Evolutionary conservation across 176 grass and related monocot species (phyloP).

Genomic region (Tillandsia fasciculata): DNA sequence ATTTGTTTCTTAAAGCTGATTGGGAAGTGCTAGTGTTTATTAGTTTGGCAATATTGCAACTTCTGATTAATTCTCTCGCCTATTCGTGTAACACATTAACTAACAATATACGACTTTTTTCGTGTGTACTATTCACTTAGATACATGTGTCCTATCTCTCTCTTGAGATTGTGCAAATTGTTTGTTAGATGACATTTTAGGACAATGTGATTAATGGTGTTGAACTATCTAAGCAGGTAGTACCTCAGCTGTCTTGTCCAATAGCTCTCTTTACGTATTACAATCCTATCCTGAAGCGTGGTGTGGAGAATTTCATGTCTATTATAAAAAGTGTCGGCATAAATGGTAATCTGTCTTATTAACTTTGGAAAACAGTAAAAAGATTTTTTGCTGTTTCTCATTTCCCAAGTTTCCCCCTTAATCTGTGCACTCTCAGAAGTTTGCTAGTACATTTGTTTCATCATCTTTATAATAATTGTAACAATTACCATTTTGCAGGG

Average conservation of each 20-base stretch:
- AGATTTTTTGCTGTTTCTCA: too few species aligned
- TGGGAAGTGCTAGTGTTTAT: too few species aligned
- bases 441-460: background rate
- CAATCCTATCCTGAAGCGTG: conserved; percentile 91
- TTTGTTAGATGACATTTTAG: background rate
- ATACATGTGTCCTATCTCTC: too few species aligned
- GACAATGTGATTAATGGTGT: background rate
- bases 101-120: too few species aligned
- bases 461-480: background rate
- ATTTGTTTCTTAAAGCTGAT: too few species aligned
- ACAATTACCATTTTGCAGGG: conserved; percentile 33
- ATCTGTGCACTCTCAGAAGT: background rate
- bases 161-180: background rate
- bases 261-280: conserved; percentile 93
- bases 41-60: too few species aligned
- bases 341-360: conserved; percentile 44
- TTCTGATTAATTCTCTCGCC: too few species aligned
- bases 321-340: conserved; percentile 63
- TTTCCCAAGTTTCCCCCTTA: too few species aligned
- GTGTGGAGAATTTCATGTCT: conserved; percentile 73
- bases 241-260: conserved; percentile 86
- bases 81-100: too few species aligned
- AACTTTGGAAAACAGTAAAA: background rate
- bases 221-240: conserved; percentile 25
- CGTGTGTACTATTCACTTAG: too few species aligned